Conservation (phyloP, 768 basidiomycete genomes). For the Kwoniella bestiolae region DNA sequence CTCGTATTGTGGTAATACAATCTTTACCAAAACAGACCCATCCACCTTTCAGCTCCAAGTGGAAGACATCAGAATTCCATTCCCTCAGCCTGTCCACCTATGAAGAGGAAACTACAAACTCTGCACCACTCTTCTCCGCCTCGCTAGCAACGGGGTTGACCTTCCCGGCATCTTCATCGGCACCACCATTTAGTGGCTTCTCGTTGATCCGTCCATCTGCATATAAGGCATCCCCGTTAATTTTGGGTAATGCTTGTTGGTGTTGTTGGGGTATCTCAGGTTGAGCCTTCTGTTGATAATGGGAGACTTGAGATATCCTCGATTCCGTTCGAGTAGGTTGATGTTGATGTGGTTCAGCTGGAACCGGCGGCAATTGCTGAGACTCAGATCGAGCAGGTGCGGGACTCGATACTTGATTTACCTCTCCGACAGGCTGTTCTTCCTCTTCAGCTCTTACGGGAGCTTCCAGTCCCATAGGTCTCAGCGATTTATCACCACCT, state of each 20-base stretch:
- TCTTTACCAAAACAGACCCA: too few relatives aligned
- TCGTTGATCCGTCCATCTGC: too few relatives aligned
- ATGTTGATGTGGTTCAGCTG: not conserved
- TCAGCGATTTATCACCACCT: constrained; percentile 43
- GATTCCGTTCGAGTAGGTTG: not conserved
- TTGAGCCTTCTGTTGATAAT: not conserved
- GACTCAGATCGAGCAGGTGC: not conserved
- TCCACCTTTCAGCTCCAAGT: too few relatives aligned
- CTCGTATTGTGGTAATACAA: too few relatives aligned
- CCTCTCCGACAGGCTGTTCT: constrained; percentile 21
- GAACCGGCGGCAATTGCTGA: not conserved
- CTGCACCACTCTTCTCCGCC: not conserved
- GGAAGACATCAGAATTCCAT: too few relatives aligned
- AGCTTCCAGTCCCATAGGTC: constrained; percentile 40
- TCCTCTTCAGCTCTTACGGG: constrained; percentile 3
- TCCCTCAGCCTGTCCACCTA: too few relatives aligned
- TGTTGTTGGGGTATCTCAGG: not conserved
- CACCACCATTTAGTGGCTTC: too few relatives aligned
- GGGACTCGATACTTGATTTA: not conserved
- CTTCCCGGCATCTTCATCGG: not conserved
- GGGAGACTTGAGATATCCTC: not conserved
- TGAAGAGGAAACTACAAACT: not conserved
- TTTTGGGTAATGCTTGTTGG: not conserved
- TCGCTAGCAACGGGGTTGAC: not conserved
- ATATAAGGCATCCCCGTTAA: not conserved